A percentile compares a stretch with the other conserved stretches of the same genome.
These are phyloP conservation scores for Scutellaria minor DNA, from an alignment of 257 asterid genomes.

Conservation along the genomic window DNA sequence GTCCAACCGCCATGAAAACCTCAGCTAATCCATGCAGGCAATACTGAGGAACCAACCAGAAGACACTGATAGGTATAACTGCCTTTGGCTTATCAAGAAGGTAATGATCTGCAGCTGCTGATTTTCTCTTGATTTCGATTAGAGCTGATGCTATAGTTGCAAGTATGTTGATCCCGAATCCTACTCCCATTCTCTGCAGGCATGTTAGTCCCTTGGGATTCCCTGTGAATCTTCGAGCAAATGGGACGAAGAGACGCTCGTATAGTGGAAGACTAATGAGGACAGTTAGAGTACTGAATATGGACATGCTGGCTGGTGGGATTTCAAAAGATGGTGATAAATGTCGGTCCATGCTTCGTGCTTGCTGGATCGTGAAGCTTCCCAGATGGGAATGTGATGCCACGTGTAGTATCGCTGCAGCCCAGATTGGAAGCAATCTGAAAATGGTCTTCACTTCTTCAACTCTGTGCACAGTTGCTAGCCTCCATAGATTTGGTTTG, in stretches of 20 bases:
- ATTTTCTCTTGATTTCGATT: constrained; percentile 62
- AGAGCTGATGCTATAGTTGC: constrained; percentile 62
- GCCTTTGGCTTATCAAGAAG: constrained; percentile 58
- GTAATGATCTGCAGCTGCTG: constrained; percentile 51
- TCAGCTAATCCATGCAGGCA: constrained; percentile 71
- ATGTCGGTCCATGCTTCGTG: constrained; percentile 76
- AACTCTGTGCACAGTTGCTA: constrained; percentile 75
- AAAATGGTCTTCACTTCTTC: constrained; percentile 80
- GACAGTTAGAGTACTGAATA: constrained; percentile 66
- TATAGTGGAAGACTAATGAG: constrained; percentile 55
- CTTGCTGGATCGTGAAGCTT: constrained; percentile 79
- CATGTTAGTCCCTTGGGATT: constrained; percentile 63
- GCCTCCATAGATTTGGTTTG: constrained; percentile 68
- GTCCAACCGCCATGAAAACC: constrained; percentile 68
- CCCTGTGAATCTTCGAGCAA: constrained; percentile 52
- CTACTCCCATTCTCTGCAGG: constrained; percentile 76
- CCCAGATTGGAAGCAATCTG: constrained; percentile 75
- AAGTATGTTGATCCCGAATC: constrained; percentile 57
- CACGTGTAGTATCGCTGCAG: constrained; percentile 58
- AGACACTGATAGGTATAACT: constrained; percentile 62
- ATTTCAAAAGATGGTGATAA: constrained; percentile 59
- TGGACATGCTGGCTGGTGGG: constrained; percentile 75
- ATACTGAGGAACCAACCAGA: constrained; percentile 77
- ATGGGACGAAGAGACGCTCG: constrained; percentile 72
- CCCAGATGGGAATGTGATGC: constrained; percentile 63